Evolutionary conservation across 192 early-diverging fungal species (phyloP).

Genomic region (Coemansia sp.): DNA sequence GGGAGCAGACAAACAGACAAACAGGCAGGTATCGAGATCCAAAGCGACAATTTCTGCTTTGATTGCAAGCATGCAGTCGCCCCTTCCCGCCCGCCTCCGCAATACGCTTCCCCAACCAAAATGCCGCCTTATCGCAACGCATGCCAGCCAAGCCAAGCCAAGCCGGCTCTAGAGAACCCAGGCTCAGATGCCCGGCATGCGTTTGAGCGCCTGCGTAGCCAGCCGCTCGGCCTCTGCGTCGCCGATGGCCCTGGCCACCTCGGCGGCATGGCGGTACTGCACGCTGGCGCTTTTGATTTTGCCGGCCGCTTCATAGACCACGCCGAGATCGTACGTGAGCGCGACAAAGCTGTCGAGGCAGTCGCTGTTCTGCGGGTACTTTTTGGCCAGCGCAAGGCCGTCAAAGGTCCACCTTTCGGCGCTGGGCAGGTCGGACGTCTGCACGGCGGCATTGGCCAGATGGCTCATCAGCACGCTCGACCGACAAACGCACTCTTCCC

Average conservation of each 20-base stretch:
- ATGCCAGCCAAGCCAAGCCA: too few species aligned
- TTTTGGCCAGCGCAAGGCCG: slow-evolving; percentile 39
- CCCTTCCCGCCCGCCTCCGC: too few species aligned
- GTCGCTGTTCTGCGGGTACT: slow-evolving; percentile 42
- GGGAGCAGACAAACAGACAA: too few species aligned
- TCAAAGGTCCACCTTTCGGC: slow-evolving; percentile 43
- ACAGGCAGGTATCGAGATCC: too few species aligned
- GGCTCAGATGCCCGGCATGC: slow-evolving; percentile 1
- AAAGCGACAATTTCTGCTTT: not conserved
- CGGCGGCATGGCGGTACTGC: slow-evolving; percentile 45
- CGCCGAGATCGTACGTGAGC: slow-evolving; percentile 43
- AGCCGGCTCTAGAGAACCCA: not conserved
- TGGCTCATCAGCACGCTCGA: slow-evolving; percentile 52
- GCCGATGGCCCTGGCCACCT: slow-evolving; percentile 24
- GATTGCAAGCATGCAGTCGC: not conserved
- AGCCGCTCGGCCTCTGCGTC: slow-evolving; percentile 29
- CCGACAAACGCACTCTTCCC: slow-evolving; percentile 29
- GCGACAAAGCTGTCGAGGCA: slow-evolving; percentile 51
- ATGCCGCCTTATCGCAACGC: not conserved
- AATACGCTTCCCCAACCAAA: not conserved
- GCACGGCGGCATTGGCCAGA: slow-evolving; percentile 43
- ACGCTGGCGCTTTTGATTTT: slow-evolving; percentile 33
- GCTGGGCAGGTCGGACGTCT: slow-evolving; percentile 21
- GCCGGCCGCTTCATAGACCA: slow-evolving; percentile 44
- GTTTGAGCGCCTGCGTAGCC: slow-evolving; percentile 22